A percentile compares a stretch with the other conserved stretches of the same genome.
Evolutionary conservation across 192 early-diverging fungal species (phyloP).

Genomic region (Backusella australiensis): DNA sequence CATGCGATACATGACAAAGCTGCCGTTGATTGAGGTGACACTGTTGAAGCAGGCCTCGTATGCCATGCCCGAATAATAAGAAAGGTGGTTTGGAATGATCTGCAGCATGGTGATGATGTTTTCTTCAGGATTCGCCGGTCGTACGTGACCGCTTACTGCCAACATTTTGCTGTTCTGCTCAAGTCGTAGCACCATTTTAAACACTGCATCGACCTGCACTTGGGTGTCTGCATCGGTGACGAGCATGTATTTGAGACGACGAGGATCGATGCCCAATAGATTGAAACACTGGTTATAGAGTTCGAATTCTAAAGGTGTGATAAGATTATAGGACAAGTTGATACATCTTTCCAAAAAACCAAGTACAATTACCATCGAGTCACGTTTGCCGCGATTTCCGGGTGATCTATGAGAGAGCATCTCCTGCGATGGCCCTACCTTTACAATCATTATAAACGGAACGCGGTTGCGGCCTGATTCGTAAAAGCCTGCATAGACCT

Average conservation of each 20-base stretch:
- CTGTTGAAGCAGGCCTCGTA: slow-evolving; percentile 66
- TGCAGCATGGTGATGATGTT: slow-evolving; percentile 64
- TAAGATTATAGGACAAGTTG: slow-evolving; percentile 51
- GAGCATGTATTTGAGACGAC: slow-evolving; percentile 62
- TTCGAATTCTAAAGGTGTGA: slow-evolving; percentile 68
- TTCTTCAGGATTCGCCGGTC: slow-evolving; percentile 61
- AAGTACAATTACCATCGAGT: slow-evolving; percentile 85
- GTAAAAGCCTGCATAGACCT: slow-evolving; percentile 69
- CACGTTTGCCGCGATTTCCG: slow-evolving; percentile 83
- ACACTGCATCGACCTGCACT: slow-evolving; percentile 53
- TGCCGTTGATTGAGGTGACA: slow-evolving; percentile 59
- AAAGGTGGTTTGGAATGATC: slow-evolving; percentile 64
- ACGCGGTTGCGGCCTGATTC: slow-evolving; percentile 50
- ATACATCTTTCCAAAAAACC: slow-evolving; percentile 78
- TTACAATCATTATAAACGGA: slow-evolving; percentile 63
- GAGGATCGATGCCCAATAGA: slow-evolving; percentile 60
- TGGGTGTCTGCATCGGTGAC: slow-evolving; percentile 69
- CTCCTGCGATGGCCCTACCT: slow-evolving; percentile 56
- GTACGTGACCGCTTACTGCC: slow-evolving; percentile 64
- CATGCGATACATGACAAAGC: slow-evolving; percentile 68
- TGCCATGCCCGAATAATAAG: slow-evolving; percentile 59
- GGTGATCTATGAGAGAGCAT: slow-evolving; percentile 33
- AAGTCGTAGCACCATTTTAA: slow-evolving; percentile 49
- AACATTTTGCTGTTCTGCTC: slow-evolving; percentile 55
- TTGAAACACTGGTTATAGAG: slow-evolving; percentile 64